phyloP scores from a whole-genome alignment of 2,329 filamentous ascomycete genomes.

The Claviceps fusiformis region DNA sequence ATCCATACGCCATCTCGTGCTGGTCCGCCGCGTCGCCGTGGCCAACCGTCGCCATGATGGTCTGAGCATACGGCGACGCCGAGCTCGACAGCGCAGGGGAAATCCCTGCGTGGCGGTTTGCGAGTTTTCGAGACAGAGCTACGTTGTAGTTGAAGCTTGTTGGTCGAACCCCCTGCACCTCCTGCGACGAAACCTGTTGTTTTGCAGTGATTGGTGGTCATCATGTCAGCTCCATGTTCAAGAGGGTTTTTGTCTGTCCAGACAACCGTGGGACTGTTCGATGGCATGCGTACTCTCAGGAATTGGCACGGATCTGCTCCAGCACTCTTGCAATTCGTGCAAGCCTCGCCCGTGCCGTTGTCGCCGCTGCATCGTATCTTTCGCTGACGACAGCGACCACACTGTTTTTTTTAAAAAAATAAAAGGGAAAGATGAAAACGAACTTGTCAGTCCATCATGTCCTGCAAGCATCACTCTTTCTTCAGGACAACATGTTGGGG shows the following conservation, averaged over 20 bases:
- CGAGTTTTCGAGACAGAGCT: slow-evolving; percentile 18
- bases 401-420: slow-evolving; percentile 37
- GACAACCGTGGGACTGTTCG: no score
- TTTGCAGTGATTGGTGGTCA: not conserved
- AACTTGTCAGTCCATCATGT: slow-evolving; percentile 1
- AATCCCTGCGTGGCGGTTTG: slow-evolving; percentile 12
- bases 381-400: slow-evolving; percentile 74
- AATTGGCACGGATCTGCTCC: slow-evolving; percentile 63
- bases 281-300: slow-evolving; percentile 47
- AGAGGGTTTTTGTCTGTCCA: not conserved
- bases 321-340: slow-evolving; percentile 68
- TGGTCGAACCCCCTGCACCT: slow-evolving; percentile 14
- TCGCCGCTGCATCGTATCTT: slow-evolving; percentile 95
- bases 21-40: slow-evolving; percentile 3
- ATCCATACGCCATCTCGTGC: slow-evolving; percentile 9
- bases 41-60: not conserved
- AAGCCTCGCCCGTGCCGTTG: slow-evolving; percentile 60
- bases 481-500: not conserved
- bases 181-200: slow-evolving; percentile 18
- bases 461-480: not conserved
- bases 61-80: not conserved
- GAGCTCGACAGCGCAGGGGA: slow-evolving; percentile 1
- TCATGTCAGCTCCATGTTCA: not conserved
- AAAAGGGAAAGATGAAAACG: not conserved
- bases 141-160: slow-evolving; percentile 17